Conservation (phyloP, 2,329 filamentous ascomycete species). For the Simplicillium sp. region DNA sequence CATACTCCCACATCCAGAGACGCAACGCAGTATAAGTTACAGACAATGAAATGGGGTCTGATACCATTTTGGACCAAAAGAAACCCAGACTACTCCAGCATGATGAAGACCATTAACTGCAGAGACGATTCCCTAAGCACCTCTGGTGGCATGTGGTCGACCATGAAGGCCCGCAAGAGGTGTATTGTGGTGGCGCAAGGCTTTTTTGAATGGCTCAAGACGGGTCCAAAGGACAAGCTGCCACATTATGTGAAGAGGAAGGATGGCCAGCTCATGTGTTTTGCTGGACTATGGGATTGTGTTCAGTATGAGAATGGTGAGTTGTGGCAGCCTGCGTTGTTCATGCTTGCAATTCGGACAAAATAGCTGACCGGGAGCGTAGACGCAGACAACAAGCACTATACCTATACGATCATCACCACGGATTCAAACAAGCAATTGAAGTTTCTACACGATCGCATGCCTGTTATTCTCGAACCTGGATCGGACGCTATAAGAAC, state of each 20-base stretch:
- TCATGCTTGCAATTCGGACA: no score
- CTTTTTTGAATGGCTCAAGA: conserved; percentile 94
- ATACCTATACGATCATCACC: conserved; percentile 91
- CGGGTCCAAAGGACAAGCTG: conserved; percentile 64
- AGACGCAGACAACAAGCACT: conserved; percentile 49
- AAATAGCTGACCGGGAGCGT: conserved; percentile 31
- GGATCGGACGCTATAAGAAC: conserved; percentile 57
- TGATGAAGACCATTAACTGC: conserved; percentile 91
- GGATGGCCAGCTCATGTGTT: conserved; percentile 76
- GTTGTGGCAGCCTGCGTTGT: no score
- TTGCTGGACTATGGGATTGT: conserved; percentile 88
- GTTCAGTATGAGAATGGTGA: conserved; percentile 63
- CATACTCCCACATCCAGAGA: no score
- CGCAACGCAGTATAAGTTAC: conserved; percentile 62
- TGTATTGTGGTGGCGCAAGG: conserved; percentile 85
- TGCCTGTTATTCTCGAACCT: conserved; percentile 86
- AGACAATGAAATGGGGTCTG: conserved; percentile 93
- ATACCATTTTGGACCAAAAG: conserved; percentile 90
- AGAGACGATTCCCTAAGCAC: conserved; percentile 75
- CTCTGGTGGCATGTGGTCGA: conserved; percentile 77
- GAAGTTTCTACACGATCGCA: conserved; percentile 82
- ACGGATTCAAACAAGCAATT: conserved; percentile 77
- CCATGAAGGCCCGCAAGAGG: conserved; percentile 81
- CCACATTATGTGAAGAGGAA: conserved; percentile 77
- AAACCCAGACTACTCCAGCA: conserved; percentile 64